These are phyloP conservation scores for Phyllosticta ampelicida DNA, from an alignment of 2,329 filamentous ascomycete genomes.

Conservation along the genomic window DNA sequence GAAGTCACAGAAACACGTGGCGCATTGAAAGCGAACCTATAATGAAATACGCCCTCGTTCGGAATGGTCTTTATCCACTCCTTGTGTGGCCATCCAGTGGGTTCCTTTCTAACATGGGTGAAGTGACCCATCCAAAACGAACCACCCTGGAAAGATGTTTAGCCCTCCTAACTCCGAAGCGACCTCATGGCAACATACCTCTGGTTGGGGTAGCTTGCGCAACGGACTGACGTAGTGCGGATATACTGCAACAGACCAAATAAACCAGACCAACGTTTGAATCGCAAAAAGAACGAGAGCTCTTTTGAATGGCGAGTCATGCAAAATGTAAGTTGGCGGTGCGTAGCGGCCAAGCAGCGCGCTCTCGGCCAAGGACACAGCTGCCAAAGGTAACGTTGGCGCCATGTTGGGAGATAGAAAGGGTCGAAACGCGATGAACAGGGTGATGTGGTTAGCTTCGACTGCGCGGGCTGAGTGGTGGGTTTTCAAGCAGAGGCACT, in stretches of 20 bases:
- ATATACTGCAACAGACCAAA: constrained; percentile 42
- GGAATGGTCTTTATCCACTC: constrained; percentile 43
- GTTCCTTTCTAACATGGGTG: constrained; percentile 29
- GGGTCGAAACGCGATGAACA: neutral
- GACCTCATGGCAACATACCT: constrained; percentile 30
- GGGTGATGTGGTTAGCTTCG: neutral
- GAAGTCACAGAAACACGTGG: constrained; percentile 36
- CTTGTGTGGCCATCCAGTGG: constrained; percentile 34
- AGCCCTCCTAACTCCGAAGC: constrained; percentile 13
- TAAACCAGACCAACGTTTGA: constrained; percentile 23
- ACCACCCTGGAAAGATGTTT: constrained; percentile 14
- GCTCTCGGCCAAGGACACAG: constrained; percentile 4
- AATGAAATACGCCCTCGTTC: constrained; percentile 46
- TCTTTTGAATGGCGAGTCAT: constrained; percentile 28
- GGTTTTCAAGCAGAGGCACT: neutral
- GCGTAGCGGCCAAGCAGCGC: constrained; percentile 24
- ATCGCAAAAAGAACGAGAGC: constrained; percentile 30
- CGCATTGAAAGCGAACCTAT: constrained; percentile 37
- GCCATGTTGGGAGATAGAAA: neutral
- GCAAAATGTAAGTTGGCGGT: constrained; percentile 20
- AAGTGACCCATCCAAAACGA: constrained; percentile 34
- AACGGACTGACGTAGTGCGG: constrained; percentile 49
- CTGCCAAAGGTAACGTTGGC: constrained; percentile 2
- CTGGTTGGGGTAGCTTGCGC: constrained; percentile 42
- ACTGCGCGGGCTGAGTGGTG: neutral